Evolutionary conservation across 1,284 basidiomycete genomes (phyloP), one percentile per base, ranked within the genome.

Genomic region (Laetiporus sulphureus): DNA sequence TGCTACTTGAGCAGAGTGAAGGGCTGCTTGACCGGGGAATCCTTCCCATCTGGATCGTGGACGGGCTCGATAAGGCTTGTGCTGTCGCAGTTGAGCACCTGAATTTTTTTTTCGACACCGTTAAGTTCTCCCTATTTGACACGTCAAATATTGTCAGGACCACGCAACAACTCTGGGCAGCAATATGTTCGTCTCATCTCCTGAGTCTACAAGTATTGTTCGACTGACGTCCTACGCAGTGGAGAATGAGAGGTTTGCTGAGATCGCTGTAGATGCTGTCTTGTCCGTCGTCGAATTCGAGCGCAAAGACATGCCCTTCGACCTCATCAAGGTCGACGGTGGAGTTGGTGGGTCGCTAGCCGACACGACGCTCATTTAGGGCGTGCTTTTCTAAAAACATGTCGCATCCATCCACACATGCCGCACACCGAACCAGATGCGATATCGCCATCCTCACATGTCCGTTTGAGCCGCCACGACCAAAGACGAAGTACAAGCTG

Each of bases 321-420:
- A 99, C 68, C 75, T 99, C 50, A 98, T 99, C 78, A 99, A 99
- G 66, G 95, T 99, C 23, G 91, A 97, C 58, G 95, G 95, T 60
- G 99, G 99, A 71, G 93, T 98, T 50, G 96, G 95, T 40, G 95
- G 96, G 33, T 91, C 91, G 7, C 79, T 99, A 35, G 91, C 91
- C 25, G 96, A 99, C 67, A 98, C 91, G 6, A 77, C 78, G 23
- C 78, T 96, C 52, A 93, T 96, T 63, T 86, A 89, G 55, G 94
- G 95, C 56, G 94, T 99, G 32, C 87, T 99, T 52, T 79, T 99
- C 63, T 94, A 99, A 82, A 97, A 99, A 69, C 94, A 99, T 70
- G 94, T 99, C 83, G 97, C 93, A 19, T n/a, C n/a, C 95, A 99
- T 61, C 90, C 95, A 7, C 93, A 97, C 67, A 99, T 99, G 95